These are phyloP conservation scores for Chaetomidium leptoderma DNA, from an alignment of 495 filamentous ascomycete species.

Conservation along the genomic window DNA sequence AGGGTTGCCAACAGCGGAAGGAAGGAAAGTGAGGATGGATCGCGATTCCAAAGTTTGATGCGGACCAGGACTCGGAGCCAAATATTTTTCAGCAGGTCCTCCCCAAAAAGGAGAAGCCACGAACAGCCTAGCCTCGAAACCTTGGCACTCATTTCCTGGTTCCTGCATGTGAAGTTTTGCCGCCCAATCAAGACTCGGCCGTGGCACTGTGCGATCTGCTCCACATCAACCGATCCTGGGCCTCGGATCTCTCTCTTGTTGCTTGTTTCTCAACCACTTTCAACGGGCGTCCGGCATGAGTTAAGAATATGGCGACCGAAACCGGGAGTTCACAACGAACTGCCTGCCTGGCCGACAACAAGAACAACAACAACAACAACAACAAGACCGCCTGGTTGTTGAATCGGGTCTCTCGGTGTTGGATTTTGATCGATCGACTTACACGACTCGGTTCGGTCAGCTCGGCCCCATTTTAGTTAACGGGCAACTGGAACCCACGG, in stretches of 20 bases:
- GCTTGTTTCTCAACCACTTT: neutral
- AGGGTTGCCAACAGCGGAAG: conserved; percentile 2
- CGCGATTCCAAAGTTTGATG: conserved; percentile 9
- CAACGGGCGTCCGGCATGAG: neutral
- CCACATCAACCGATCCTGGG: conserved; percentile 5
- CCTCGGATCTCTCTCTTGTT: conserved; percentile 15
- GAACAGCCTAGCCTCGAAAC: conserved; percentile 15
- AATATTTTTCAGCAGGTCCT: conserved; percentile 19
- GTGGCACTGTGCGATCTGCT: conserved; percentile 4
- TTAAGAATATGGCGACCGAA: no score
- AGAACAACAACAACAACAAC: no score
- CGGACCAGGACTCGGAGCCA: conserved; percentile 15
- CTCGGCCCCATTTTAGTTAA: conserved; percentile 4
- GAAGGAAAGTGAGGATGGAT: conserved; percentile 14
- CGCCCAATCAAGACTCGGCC: conserved; percentile 20
- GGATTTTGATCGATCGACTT: neutral
- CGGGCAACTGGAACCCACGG: neutral
- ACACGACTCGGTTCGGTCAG: neutral
- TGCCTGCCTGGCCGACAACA: no score
- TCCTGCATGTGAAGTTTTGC: conserved; percentile 32
- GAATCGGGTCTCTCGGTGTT: neutral
- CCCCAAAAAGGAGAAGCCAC: conserved; percentile 24
- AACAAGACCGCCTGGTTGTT: neutral
- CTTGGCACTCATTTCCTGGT: conserved; percentile 29
- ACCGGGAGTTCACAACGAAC: no score